Evolutionary conservation across 1,139 yeast species (phyloP).

Genomic region (Scheffersomyces quercinus): DNA sequence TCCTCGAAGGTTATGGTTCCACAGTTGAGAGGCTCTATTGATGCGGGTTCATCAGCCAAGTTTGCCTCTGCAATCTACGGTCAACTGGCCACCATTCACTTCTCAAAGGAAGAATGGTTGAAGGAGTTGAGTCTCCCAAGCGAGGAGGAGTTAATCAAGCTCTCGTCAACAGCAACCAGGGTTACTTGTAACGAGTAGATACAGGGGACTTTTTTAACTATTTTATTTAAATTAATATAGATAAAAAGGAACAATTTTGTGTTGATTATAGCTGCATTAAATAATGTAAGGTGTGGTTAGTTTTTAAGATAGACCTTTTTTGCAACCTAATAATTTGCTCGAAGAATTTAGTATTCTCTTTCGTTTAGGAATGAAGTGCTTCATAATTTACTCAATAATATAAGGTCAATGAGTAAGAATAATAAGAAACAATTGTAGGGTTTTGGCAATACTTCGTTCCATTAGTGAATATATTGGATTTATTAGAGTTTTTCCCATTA

Average conservation of each 20-base stretch:
- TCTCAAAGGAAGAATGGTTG: conserved; percentile 5
- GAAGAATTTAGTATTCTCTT: no score
- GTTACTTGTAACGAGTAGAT: conserved; percentile 5
- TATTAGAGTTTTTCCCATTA: no score
- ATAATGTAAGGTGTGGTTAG: no score
- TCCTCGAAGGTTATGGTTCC: conserved; percentile 12
- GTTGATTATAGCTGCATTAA: no score
- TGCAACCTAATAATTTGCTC: no score
- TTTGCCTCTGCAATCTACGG: conserved; percentile 7
- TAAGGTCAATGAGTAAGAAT: no score
- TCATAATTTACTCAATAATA: no score
- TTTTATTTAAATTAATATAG: not conserved
- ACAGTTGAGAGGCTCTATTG: conserved; percentile 7
- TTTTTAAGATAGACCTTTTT: no score
- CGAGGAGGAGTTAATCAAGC: conserved; percentile 2
- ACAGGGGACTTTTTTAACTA: not conserved
- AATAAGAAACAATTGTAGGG: no score
- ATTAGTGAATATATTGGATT: no score
- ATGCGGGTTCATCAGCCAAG: conserved; percentile 4
- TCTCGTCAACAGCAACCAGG: conserved; percentile 3
- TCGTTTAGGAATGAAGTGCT: no score
- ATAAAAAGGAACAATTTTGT: not conserved
- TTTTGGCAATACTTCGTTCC: no score
- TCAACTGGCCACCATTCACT: conserved; percentile 2
- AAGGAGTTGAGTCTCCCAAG: conserved; percentile 2